These are phyloP conservation scores for Clavispora santaluciae DNA, from an alignment of 805 yeast genomes.

Conservation along the genomic window DNA sequence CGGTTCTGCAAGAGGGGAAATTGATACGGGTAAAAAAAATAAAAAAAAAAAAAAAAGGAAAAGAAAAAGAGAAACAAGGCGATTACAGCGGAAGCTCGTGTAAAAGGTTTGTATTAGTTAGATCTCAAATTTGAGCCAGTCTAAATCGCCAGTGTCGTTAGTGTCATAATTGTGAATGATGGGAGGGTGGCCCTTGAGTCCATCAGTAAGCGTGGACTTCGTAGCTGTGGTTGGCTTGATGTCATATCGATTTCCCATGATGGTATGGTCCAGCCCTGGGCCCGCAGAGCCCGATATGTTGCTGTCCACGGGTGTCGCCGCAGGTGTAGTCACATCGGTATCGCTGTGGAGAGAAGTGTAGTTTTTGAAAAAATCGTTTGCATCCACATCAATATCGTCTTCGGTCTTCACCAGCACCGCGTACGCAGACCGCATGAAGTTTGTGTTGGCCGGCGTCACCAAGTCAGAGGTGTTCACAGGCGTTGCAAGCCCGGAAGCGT, in stretches of 20 bases:
- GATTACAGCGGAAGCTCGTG: not conserved
- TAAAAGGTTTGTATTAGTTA: constrained; percentile 3
- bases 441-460: not conserved
- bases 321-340: constrained; percentile 1
- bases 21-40: no score
- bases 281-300: not conserved
- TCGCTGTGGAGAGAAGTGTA: constrained; percentile 19
- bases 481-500: not conserved
- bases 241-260: constrained; percentile 11
- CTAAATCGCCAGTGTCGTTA: constrained; percentile 21
- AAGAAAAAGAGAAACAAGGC: not conserved
- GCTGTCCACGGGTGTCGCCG: not conserved
- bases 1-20: no score
- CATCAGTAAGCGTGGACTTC: constrained; percentile 14
- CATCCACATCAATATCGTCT: constrained; percentile 7
- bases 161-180: not conserved
- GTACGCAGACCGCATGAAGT: not conserved
- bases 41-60: not conserved
- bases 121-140: constrained; percentile 31
- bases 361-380: constrained; percentile 19
- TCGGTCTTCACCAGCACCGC: not conserved
- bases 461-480: not conserved
- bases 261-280: constrained; percentile 1
- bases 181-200: constrained; percentile 10
- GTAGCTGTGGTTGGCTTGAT: constrained; percentile 12